Evolutionary conservation across 371 early-diverging fungal genomes (phyloP).

Genomic region (Lichtheimia ramosa): DNA sequence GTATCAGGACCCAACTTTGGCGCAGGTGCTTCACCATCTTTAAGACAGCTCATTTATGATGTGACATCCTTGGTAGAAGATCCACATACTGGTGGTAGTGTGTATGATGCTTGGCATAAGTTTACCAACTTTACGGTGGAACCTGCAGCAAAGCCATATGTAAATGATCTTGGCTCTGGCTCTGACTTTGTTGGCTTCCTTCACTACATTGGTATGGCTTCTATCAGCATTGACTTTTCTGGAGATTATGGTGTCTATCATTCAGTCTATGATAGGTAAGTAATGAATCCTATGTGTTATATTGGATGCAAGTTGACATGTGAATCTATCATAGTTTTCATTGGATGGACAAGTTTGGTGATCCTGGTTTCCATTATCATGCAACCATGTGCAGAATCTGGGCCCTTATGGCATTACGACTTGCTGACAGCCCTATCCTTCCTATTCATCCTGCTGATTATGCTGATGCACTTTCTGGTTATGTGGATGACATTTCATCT

Average conservation of each 20-base stretch:
- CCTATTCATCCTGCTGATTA: constrained; percentile 43
- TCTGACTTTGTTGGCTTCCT: constrained; percentile 63
- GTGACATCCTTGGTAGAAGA: constrained; percentile 39
- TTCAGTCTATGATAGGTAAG: constrained; percentile 53
- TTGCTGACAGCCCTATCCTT: constrained; percentile 38
- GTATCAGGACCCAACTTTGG: constrained; percentile 45
- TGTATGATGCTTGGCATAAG: constrained; percentile 22
- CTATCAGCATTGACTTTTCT: constrained; percentile 52
- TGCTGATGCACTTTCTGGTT: constrained; percentile 23
- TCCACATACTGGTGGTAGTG: constrained; percentile 25
- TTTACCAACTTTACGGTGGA: constrained; percentile 10
- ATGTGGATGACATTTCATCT: background rate
- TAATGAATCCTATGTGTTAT: too few species aligned
- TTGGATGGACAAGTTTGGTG: constrained; percentile 70
- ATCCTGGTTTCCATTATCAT: constrained; percentile 63
- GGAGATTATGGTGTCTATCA: constrained; percentile 58
- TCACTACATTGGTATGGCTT: constrained; percentile 63
- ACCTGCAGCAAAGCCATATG: constrained; percentile 10
- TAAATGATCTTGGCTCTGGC: constrained; percentile 47
- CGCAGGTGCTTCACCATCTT: constrained; percentile 45
- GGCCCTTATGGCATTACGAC: constrained; percentile 37
- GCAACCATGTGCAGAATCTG: constrained; percentile 43
- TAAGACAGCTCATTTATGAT: constrained; percentile 42
- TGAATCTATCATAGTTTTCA: constrained; percentile 33
- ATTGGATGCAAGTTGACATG: too few species aligned